Evolutionary conservation across 1,139 yeast species (phyloP), one percentile per base, ranked within the genome.

Genomic region (Cylindricascospora bacillispora): DNA sequence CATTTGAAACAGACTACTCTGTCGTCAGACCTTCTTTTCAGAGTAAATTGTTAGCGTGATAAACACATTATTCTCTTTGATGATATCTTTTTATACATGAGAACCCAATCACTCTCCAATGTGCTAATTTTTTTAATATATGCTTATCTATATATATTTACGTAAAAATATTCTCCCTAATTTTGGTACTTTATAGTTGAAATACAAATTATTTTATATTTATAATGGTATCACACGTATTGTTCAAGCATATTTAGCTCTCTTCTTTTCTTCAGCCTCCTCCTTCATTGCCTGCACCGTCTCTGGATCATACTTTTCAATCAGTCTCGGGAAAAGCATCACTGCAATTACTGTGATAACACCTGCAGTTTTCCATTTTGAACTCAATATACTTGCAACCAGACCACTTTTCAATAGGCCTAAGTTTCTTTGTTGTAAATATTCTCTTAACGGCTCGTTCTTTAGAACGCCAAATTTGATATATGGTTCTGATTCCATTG

Each of bases 291-390:
- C 40, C 29, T 47, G 40, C 3, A 59, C 58, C 7, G 58, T 52
- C 25, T 56, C 63, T 21, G 63, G 63, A 34, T 60, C 64, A 20
- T 60, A 35, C 31, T 49, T 56, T 36, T 57, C 62, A 15, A 59
- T 27, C 1, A 59, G 16, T 25, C 46, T 36, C 11, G 65, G 64
- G 35, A 52, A 47, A 2, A 42, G 28, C 15, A 50, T 31, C 12
- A 52, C 28, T 13, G 45, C 33, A 1, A 59, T 14, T 3, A 41
- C 37, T 2, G 57, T 35, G 1, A 56, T 32, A 5, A 44, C 48
- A 16, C 48, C 52, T 4, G 51, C 53, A 13, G 57, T 35, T 35
- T 59, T 60, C 49, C 59, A 47, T 26, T 57, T 60, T 17, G 58
- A 56, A 26, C 50, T 47, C 7, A 59, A 26, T 10, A 60, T 37